Evolutionary conservation across 345 rosid genomes (phyloP).

Genomic region (Viola odorata): DNA sequence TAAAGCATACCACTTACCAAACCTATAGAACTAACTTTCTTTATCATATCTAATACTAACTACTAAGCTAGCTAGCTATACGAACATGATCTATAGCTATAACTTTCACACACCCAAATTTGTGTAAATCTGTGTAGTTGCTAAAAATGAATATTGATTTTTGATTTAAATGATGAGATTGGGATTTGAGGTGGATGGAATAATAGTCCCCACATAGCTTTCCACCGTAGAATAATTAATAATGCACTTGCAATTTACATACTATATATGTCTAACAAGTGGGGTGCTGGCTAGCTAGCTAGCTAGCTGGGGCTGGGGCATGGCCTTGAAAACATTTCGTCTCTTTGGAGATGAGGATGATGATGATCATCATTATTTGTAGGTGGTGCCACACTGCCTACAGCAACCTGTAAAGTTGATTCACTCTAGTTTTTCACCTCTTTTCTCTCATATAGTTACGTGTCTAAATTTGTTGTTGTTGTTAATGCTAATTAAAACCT

Average conservation of each 20-base stretch:
- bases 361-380: constrained; percentile 13
- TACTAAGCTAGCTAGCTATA: no score
- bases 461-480: no score
- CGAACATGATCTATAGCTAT: no score
- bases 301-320: neutral
- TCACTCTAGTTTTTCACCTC: constrained; percentile 32
- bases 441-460: no score
- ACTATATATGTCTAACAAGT: constrained; percentile 20
- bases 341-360: constrained; percentile 22
- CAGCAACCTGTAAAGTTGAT: constrained; percentile 32
- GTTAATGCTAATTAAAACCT: no score
- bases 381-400: constrained; percentile 17
- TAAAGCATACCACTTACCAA: no score
- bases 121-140: neutral
- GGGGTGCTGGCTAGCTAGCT: constrained; percentile 18
- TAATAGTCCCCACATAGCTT: constrained; percentile 43
- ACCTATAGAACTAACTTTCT: no score
- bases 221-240: constrained; percentile 38
- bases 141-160: neutral
- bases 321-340: constrained; percentile 25
- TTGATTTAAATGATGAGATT: constrained; percentile 21
- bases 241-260: constrained; percentile 28
- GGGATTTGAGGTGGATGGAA: constrained; percentile 34
- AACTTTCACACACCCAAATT: no score
- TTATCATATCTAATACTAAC: no score